These are phyloP conservation scores for Elsinoe arachidis DNA, from an alignment of 2,329 filamentous ascomycete species.

Conservation along the genomic window DNA sequence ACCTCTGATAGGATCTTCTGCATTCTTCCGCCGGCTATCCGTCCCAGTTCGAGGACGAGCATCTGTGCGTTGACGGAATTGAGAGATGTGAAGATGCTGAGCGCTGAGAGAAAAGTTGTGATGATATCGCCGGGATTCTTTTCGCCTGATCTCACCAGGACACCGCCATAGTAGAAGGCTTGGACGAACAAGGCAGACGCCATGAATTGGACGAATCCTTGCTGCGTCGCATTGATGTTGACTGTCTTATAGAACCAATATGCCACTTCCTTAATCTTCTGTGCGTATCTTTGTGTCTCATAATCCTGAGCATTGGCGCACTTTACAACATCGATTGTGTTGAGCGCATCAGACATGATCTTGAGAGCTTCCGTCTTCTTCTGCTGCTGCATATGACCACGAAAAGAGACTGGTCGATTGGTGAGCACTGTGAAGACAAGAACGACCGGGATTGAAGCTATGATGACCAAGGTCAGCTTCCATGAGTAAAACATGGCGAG, in stretches of 20 bases:
- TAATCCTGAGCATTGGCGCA: slow-evolving; percentile 67
- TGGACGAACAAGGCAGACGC: slow-evolving; percentile 72
- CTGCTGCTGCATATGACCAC: slow-evolving; percentile 57
- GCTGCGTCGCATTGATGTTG: slow-evolving; percentile 59
- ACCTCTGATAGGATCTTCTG: slow-evolving; percentile 35
- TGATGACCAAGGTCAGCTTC: slow-evolving; percentile 71
- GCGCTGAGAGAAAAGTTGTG: slow-evolving; percentile 75
- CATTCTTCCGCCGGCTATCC: slow-evolving; percentile 60
- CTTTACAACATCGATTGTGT: slow-evolving; percentile 77
- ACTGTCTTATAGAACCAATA: slow-evolving; percentile 60
- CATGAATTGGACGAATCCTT: slow-evolving; percentile 64
- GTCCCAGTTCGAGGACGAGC: slow-evolving; percentile 69
- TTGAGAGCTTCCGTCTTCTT: slow-evolving; percentile 65
- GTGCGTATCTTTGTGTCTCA: slow-evolving; percentile 59
- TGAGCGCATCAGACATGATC: slow-evolving; percentile 58
- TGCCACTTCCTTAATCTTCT: slow-evolving; percentile 50
- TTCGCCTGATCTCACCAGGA: slow-evolving; percentile 53
- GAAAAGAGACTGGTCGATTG: slow-evolving; percentile 39
- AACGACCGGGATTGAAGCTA: slow-evolving; percentile 64
- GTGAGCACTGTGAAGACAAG: slow-evolving; percentile 33
- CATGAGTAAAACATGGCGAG: slow-evolving; percentile 75
- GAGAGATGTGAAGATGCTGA: slow-evolving; percentile 67
- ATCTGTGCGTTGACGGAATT: slow-evolving; percentile 68
- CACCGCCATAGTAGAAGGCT: slow-evolving; percentile 80
- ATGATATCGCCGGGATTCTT: slow-evolving; percentile 59